Evolutionary conservation across 345 rosid genomes (phyloP).

Genomic region (Brassica juncea): DNA sequence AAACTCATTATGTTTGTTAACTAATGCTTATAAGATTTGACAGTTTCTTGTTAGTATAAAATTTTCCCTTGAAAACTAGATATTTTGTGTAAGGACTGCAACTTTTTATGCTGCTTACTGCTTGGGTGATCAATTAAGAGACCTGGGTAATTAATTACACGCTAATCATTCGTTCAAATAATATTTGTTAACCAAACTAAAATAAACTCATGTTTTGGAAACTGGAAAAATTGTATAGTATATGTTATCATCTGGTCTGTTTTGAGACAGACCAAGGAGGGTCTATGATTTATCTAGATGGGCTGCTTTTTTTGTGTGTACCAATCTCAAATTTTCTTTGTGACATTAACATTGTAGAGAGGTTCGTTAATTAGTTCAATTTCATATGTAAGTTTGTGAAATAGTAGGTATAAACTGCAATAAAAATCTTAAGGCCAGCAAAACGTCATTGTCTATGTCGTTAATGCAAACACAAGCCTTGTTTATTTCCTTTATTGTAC

Average conservation of each 20-base stretch:
- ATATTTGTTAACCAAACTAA: neutral
- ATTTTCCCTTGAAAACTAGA: neutral
- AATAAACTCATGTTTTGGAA: neutral
- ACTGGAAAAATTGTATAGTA: neutral
- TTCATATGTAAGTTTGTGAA: neutral
- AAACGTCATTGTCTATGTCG: slow-evolving; percentile 26
- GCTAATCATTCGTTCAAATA: neutral
- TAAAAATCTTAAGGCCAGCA: neutral
- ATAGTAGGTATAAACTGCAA: neutral
- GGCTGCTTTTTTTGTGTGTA: neutral
- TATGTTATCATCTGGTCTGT: neutral
- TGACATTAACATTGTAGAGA: neutral
- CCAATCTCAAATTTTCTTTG: neutral
- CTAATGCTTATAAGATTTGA: neutral
- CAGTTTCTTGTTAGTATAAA: neutral
- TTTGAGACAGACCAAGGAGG: neutral
- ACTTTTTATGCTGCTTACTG: no score
- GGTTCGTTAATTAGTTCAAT: neutral
- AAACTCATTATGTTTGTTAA: neutral
- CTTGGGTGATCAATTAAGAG: no score
- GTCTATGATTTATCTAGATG: neutral
- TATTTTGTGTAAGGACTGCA: no score
- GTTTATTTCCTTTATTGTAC: neutral
- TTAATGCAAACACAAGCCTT: slow-evolving; percentile 21
- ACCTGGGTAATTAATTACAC: no score